These are phyloP conservation scores for Lipomyces sp. DNA, from an alignment of 805 yeast genomes.

Conservation along the genomic window DNA sequence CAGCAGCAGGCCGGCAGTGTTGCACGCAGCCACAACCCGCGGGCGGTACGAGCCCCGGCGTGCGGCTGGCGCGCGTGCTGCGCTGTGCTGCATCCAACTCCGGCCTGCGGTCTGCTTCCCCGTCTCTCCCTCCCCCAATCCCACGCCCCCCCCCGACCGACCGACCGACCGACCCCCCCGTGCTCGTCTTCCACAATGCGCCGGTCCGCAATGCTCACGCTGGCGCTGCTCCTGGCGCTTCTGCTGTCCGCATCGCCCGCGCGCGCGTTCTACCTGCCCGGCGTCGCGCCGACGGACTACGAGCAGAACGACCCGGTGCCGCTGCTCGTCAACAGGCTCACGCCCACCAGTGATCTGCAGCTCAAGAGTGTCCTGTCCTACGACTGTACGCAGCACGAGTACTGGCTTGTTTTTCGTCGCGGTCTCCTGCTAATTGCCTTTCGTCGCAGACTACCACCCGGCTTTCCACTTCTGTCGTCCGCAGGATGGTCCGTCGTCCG, in stretches of 20 bases:
- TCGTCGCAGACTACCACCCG: constrained; percentile 69
- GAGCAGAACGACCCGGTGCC: constrained; percentile 68
- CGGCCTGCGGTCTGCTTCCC: no score
- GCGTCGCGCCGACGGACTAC: constrained; percentile 93
- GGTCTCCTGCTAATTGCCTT: constrained; percentile 29
- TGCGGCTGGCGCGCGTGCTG: no score
- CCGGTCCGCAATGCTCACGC: not conserved
- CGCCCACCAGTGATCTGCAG: constrained; percentile 56
- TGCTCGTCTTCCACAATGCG: not conserved
- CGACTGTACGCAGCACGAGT: constrained; percentile 37
- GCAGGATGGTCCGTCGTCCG: constrained; percentile 44
- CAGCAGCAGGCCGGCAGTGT: no score
- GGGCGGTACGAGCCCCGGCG: no score
- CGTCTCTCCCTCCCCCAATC: not conserved
- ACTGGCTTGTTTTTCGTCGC: not conserved
- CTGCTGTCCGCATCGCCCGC: constrained; percentile 30
- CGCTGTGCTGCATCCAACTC: no score
- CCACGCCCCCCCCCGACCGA: no score
- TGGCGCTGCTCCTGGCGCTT: not conserved
- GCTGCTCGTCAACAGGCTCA: constrained; percentile 81
- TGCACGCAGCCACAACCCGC: no score
- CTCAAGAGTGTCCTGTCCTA: constrained; percentile 37
- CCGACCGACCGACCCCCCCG: no score
- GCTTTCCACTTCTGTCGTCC: constrained; percentile 85
- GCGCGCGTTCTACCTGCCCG: constrained; percentile 82